Base-by-base conservation (phyloP, 129 eudicot species). In the Dittrichia graveolens region DNA sequence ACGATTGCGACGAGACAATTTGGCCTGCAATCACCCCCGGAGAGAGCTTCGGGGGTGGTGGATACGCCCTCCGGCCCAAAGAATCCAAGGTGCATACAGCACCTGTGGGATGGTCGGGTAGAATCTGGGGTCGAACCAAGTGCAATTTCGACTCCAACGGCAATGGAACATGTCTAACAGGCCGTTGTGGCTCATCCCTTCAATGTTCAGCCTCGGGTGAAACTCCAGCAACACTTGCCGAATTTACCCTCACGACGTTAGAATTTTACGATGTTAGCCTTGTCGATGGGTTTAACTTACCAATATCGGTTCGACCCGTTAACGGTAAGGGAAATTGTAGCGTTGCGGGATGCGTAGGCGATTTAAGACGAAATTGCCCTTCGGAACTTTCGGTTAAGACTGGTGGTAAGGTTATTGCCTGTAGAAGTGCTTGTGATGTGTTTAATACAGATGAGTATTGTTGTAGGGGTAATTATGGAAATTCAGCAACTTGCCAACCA, bases 61-160 rank as follows among this genome's bases (percentile, higher is more conserved):
- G 94, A 39, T 84, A 84, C 68, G 73, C 38, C 4, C 64, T 87
- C 58, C 84, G 81, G 57, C 19, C 89, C n/a, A 67, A 75, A 34
- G 82, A 87, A 35, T 82, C 94, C 5, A 44, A 71, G 50, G 82
- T 80, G 2, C 77, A 84, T 44, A 83, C 77, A 0, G 90, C 88
- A n/a, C 87, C 90, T 5, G 13, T 13, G 0, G 75, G 82, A 0
- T 87, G 94, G 94, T 71, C 81, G 2, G 94, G 94, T 34, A 83
- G 94, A 15, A 87, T 87, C 35, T 87, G 94, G 94, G 94, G 89
- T 15, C 78, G 94, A 77, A 87, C 87, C 63, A 88, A 88, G 13
- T 87, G 94, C 84, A 82, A 78, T 62, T 87, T 87, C 58, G 75
- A 87, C 71, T 58, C 34, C 59, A 57, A 45, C 6, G 94, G 94